Percentiles rank a stretch among this genome's conserved stretches.
Evolutionary conservation across 2,329 filamentous ascomycete genomes (phyloP).

Genomic region (Epicoccum sorghinum): DNA sequence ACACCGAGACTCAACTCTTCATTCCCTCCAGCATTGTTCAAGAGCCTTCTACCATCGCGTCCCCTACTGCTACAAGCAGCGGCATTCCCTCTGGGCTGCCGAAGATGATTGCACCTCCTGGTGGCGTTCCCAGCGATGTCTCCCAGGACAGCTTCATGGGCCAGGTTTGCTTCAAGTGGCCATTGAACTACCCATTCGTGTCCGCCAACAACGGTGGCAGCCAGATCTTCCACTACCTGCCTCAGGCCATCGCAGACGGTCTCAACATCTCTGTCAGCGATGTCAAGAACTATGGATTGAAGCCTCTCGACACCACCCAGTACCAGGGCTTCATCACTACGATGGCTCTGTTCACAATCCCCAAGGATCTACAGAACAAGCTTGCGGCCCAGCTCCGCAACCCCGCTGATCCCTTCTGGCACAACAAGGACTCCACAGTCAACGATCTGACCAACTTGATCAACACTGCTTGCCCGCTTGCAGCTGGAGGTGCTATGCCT

Average conservation of each 20-base stretch:
- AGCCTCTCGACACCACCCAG: constrained; percentile 74
- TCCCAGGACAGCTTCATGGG: constrained; percentile 73
- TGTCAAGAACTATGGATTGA: constrained; percentile 72
- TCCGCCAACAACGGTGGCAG: constrained; percentile 72
- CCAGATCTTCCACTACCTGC: constrained; percentile 84
- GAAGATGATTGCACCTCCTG: constrained; percentile 74
- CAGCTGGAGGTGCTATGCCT: constrained; percentile 52
- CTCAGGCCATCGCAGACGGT: constrained; percentile 71
- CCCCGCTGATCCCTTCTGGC: constrained; percentile 76
- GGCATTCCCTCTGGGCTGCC: constrained; percentile 72
- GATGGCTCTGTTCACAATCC: constrained; percentile 62
- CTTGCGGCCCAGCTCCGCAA: constrained; percentile 73
- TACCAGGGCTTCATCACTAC: constrained; percentile 82
- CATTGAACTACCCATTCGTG: constrained; percentile 85
- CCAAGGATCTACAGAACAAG: constrained; percentile 55
- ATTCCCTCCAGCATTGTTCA: constrained; percentile 68
- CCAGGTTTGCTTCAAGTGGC: constrained; percentile 82
- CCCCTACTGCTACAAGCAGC: constrained; percentile 53
- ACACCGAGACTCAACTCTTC: constrained; percentile 54
- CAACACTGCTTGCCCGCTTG: constrained; percentile 79
- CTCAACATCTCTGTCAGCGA: constrained; percentile 58
- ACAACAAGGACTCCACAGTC: constrained; percentile 69
- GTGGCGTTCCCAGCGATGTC: constrained; percentile 57
- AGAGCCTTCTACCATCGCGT: constrained; percentile 55
- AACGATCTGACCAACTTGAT: constrained; percentile 78